phyloP scores from a whole-genome alignment of 2,329 filamentous ascomycete species.

The Fusarium sp. region DNA sequence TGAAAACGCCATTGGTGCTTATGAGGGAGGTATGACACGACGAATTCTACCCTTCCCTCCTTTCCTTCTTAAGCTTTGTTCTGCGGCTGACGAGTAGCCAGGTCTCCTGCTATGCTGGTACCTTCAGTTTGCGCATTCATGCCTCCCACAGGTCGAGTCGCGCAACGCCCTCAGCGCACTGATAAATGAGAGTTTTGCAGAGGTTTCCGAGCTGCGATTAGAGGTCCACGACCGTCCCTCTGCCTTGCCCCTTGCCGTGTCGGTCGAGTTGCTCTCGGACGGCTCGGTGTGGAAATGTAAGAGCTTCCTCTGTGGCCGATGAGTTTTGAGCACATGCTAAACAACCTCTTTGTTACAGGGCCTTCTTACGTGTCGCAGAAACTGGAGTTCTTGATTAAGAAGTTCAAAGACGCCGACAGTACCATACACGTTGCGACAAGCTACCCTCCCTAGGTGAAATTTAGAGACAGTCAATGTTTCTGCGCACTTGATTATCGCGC shows the following conservation, averaged over 20 bases:
- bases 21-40: constrained; percentile 1
- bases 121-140: constrained; percentile 1
- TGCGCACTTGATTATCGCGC: not conserved
- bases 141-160: not conserved
- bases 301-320: not conserved
- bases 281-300: constrained; percentile 9
- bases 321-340: not conserved
- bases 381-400: constrained; percentile 4
- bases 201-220: not conserved
- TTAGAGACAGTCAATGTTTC: not conserved
- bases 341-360: not conserved
- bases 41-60: not conserved
- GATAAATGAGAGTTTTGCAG: constrained; percentile 4
- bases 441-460: not conserved
- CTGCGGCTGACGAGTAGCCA: not conserved
- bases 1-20: not conserved
- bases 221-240: not conserved
- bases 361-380: constrained; percentile 4
- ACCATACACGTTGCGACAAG: constrained; percentile 11
- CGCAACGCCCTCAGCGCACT: not conserved
- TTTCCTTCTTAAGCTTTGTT: not conserved
- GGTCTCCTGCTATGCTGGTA: constrained; percentile 1
- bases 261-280: constrained; percentile 6
- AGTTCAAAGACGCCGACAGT: constrained; percentile 2
- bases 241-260: constrained; percentile 4